A percentile compares a stretch with the other conserved stretches of the same genome.
Evolutionary conservation across 192 early-diverging fungal genomes (phyloP).

Genomic region (Podila verticillata): DNA sequence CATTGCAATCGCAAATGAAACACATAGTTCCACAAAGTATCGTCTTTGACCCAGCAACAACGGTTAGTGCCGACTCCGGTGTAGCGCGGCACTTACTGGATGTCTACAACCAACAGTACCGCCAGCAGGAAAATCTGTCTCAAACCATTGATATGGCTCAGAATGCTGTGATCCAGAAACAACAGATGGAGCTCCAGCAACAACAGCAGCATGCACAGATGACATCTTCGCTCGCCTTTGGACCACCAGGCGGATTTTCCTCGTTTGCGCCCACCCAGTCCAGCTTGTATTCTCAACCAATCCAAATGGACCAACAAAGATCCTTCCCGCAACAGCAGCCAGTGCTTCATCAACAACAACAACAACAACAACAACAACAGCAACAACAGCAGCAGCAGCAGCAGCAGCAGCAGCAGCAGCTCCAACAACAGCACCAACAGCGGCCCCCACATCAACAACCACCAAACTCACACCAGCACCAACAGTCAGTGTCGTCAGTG

Average conservation of each 20-base stretch:
- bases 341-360: neutral
- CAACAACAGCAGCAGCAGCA: slow-evolving; percentile 28
- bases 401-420: slow-evolving; percentile 1
- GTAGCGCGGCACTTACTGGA: slow-evolving; percentile 25
- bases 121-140: slow-evolving; percentile 19
- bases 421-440: slow-evolving; percentile 29
- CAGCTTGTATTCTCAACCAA: neutral
- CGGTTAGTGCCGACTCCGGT: slow-evolving; percentile 6
- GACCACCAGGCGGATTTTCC: slow-evolving; percentile 14
- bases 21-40: neutral
- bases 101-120: slow-evolving; percentile 34
- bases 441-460: slow-evolving; percentile 16
- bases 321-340: neutral
- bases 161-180: slow-evolving; percentile 30
- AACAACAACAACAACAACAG: slow-evolving; percentile 33
- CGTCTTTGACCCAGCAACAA: too few species aligned
- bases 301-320: neutral
- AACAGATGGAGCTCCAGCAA: slow-evolving; percentile 29
- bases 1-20: neutral
- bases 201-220: slow-evolving; percentile 25
- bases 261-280: neutral
- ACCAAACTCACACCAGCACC: slow-evolving; percentile 12
- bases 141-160: slow-evolving; percentile 26
- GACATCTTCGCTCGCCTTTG: slow-evolving; percentile 31
- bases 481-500: neutral